Evolutionary conservation across 768 basidiomycete species (phyloP).

Genomic region (Lactarius vividus): DNA sequence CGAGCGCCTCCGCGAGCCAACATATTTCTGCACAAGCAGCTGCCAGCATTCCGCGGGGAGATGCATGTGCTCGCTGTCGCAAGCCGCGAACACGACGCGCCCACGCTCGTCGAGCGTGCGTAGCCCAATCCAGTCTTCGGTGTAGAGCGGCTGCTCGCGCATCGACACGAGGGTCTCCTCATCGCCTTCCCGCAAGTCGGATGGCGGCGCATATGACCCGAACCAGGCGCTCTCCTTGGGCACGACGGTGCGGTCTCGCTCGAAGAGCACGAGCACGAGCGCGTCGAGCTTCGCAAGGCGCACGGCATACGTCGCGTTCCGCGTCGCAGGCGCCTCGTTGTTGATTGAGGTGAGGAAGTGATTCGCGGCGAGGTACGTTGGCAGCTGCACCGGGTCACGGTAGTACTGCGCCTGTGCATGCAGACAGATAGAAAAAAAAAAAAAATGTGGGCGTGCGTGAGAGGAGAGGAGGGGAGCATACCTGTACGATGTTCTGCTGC

Average conservation of each 20-base stretch:
- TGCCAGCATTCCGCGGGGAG: constrained; percentile 40
- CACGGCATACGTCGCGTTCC: constrained; percentile 57
- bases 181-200: constrained; percentile 4
- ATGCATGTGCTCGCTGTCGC: constrained; percentile 77
- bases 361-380: constrained; percentile 56
- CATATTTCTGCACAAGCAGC: constrained; percentile 34
- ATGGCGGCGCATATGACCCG: constrained; percentile 56
- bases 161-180: constrained; percentile 58
- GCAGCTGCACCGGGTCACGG: constrained; percentile 65
- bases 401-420: constrained; percentile 82
- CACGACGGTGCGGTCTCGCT: constrained; percentile 70
- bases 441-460: not conserved
- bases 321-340: constrained; percentile 59
- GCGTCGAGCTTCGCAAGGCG: constrained; percentile 61
- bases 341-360: constrained; percentile 75
- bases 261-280: constrained; percentile 72
- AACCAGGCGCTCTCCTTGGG: constrained; percentile 90
- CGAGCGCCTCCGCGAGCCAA: constrained; percentile 25
- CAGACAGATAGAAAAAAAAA: not conserved
- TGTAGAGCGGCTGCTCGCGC: constrained; percentile 68
- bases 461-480: constrained; percentile 32
- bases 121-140: constrained; percentile 80
- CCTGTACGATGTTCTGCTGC: constrained; percentile 73
- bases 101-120: constrained; percentile 65
- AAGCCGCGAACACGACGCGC: constrained; percentile 55